Evolutionary conservation across 257 asterid species (phyloP).

Genomic region (Gentiana macrophylla): DNA sequence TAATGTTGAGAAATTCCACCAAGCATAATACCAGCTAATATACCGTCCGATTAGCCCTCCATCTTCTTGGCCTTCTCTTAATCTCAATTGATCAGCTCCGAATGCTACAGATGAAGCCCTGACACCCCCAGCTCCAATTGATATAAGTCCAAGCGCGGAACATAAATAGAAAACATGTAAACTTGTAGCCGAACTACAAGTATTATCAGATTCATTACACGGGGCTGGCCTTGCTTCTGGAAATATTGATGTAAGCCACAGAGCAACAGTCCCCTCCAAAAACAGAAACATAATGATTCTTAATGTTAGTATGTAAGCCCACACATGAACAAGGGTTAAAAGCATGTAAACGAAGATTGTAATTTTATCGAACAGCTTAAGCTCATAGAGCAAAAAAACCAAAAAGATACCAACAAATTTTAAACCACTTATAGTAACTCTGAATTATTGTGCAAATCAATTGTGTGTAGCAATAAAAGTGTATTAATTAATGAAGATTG

Average conservation of each 20-base stretch:
- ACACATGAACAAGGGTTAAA: no score
- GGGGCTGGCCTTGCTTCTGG: conserved; percentile 51
- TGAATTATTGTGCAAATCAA: no score
- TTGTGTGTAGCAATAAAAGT: no score
- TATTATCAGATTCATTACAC: conserved; percentile 15
- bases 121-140: conserved; percentile 60
- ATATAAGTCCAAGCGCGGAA: conserved; percentile 34
- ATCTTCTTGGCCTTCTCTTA: conserved; percentile 8
- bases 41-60: conserved; percentile 24
- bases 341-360: no score
- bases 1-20: conserved; percentile 24
- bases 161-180: conserved; percentile 30
- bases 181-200: conserved; percentile 26
- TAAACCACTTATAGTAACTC: no score
- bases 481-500: no score
- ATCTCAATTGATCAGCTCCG: conserved; percentile 50
- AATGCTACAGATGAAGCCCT: conserved; percentile 49
- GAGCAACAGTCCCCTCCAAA: conserved; percentile 38
- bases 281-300: no score
- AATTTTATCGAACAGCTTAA: no score
- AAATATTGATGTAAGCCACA: conserved; percentile 46
- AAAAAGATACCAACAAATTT: no score
- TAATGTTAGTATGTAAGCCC: no score
- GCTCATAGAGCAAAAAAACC: no score
- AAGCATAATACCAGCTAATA: conserved; percentile 55